These are phyloP conservation scores for Kurtzmaniella cleridarum DNA, from an alignment of 805 yeast genomes.

Conservation along the genomic window DNA sequence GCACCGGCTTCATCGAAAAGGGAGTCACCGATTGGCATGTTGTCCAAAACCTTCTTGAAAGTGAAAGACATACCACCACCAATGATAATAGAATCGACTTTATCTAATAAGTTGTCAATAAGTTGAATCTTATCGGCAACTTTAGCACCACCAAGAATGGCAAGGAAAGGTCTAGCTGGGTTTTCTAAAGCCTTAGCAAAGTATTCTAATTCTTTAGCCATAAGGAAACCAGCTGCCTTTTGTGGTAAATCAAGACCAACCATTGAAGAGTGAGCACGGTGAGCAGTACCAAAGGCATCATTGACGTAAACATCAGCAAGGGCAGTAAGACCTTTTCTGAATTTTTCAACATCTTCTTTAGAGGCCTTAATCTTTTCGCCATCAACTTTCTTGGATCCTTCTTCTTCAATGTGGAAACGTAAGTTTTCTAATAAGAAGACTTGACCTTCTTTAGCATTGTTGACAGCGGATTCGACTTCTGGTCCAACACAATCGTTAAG, in stretches of 20 bases:
- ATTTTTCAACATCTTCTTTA: slow-evolving; percentile 72
- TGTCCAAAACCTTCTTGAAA: slow-evolving; percentile 88
- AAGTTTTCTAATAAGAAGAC: slow-evolving; percentile 92
- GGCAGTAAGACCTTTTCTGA: slow-evolving; percentile 85
- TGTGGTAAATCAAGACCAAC: slow-evolving; percentile 94
- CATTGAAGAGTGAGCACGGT: slow-evolving; percentile 99
- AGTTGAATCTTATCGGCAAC: slow-evolving; percentile 98
- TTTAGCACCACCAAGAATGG: slow-evolving; percentile 99
- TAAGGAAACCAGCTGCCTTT: slow-evolving; percentile 98
- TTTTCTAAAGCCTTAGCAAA: slow-evolving; percentile 97
- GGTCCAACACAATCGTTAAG: slow-evolving; percentile 88
- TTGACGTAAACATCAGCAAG: slow-evolving; percentile 96
- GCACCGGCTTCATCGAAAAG: slow-evolving; percentile 93
- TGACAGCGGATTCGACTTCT: slow-evolving; percentile 78
- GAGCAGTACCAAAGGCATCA: slow-evolving; percentile 99
- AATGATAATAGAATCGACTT: slow-evolving; percentile 88
- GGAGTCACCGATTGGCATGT: slow-evolving; percentile 86
- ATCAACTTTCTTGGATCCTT: slow-evolving; percentile 82
- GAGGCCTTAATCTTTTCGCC: slow-evolving; percentile 94
- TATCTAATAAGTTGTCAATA: slow-evolving; percentile 93
- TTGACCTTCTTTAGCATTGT: slow-evolving; percentile 69
- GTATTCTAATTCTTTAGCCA: slow-evolving; percentile 95
- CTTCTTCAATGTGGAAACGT: slow-evolving; percentile 97
- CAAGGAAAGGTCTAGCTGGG: slow-evolving; percentile 97
- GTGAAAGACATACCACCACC: slow-evolving; percentile 99